Conservation (phyloP, 371 early-diverging fungal species). For the Mortierella sp. region DNA sequence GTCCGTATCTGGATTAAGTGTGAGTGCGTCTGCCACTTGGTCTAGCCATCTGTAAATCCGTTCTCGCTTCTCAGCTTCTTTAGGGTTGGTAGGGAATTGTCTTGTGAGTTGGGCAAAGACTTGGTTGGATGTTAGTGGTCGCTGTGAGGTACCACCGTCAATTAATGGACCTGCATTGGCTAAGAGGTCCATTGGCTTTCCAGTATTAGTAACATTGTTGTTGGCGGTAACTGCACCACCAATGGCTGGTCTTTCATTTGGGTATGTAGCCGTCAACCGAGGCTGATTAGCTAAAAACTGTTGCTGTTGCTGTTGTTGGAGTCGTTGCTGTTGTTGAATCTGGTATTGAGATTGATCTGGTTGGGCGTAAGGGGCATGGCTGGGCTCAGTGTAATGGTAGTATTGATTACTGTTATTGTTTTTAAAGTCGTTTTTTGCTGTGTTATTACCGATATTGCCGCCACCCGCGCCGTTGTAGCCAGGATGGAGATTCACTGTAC, state of each 20-base stretch:
- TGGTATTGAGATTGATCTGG: conserved; percentile 10
- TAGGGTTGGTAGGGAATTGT: conserved; percentile 47
- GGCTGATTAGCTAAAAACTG: conserved; percentile 20
- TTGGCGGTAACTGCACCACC: not conserved
- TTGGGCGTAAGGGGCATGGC: conserved; percentile 1
- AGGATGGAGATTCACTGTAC: not conserved
- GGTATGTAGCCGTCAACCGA: conserved; percentile 30
- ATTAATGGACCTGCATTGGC: conserved; percentile 42
- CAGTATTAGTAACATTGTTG: not conserved
- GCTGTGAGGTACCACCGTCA: conserved; percentile 20
- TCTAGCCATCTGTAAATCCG: conserved; percentile 43
- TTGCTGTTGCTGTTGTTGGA: conserved; percentile 18
- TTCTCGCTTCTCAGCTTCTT: conserved; percentile 41
- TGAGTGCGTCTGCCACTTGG: conserved; percentile 24
- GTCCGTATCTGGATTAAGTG: conserved; percentile 28
- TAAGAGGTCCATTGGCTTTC: conserved; percentile 19
- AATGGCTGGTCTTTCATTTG: conserved; percentile 11
- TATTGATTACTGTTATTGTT: conserved; percentile 5
- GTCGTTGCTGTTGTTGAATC: conserved; percentile 11
- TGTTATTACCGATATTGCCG: not conserved
- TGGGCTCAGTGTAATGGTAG: conserved; percentile 1
- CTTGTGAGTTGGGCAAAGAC: conserved; percentile 43
- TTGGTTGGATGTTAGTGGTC: conserved; percentile 19
- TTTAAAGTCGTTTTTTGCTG: conserved; percentile 4
- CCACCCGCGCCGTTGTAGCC: not conserved